Conservation (phyloP, 208 protist species). For the Acanthamoeba lenticulata region DNA sequence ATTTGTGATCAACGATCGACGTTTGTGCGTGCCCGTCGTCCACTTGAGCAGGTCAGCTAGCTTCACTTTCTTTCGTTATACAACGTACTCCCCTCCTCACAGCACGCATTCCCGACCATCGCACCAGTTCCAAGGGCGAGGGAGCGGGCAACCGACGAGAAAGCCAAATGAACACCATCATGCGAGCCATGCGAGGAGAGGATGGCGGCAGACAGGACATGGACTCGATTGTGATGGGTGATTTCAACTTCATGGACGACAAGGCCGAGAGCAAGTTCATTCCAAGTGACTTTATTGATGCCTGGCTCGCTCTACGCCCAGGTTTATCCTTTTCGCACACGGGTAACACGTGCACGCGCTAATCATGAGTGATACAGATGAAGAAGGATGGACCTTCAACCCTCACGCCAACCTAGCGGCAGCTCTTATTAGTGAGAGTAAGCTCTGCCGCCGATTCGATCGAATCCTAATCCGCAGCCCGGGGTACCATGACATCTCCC, state of each 20-base stretch:
- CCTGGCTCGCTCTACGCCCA: slow-evolving; percentile 16
- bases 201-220: not conserved
- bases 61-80: not conserved
- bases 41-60: not conserved
- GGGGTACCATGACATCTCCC: not conserved
- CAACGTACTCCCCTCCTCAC: not conserved
- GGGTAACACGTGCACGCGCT: not conserved
- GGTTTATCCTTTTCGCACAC: not conserved
- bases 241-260: slow-evolving; percentile 53
- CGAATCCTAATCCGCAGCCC: slow-evolving; percentile 8
- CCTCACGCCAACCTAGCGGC: not conserved
- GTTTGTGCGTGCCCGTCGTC: not conserved
- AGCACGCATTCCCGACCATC: not conserved
- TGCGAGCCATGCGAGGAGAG: not conserved
- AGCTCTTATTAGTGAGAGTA: not conserved
- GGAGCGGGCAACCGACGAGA: not conserved
- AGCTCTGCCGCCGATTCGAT: not conserved
- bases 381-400: slow-evolving; percentile 19
- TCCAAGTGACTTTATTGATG: not conserved
- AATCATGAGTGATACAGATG: not conserved
- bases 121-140: not conserved
- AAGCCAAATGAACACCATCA: not conserved
- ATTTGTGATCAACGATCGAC: not conserved
- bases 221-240: slow-evolving; percentile 35
- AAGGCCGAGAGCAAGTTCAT: slow-evolving; percentile 10